Base-by-base conservation (phyloP, 176 grass and related monocot genomes). In the Juncus effusus region DNA sequence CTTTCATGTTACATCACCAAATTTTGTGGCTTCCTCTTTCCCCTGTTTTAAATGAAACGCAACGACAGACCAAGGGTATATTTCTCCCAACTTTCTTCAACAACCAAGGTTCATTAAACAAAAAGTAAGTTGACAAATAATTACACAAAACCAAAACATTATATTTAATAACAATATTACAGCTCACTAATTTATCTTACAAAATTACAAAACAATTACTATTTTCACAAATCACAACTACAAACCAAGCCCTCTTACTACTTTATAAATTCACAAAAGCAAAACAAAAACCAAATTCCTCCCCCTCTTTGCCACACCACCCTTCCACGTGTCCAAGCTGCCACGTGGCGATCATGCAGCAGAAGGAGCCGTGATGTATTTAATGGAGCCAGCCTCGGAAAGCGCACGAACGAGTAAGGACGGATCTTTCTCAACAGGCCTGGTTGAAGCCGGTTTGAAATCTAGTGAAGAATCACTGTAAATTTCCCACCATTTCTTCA, bases 401-500 rank as follows among this genome's bases (percentile, higher is more conserved):
- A 90, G 78, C 14, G 83, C 81, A 0, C 54, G 10, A 0, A 59
- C 78, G 54, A 81, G 80, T 9, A 86, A 58, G 4, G 84, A 81
- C 3, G 74, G 61, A 67, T 83, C 76, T 67, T 76, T 79, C 51
- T 79, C 58, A 57, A 51, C 59, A 40, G 7, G 60, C 44, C 62
- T 51, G 42, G 39, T 3, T 11, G 49, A 36, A 1, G 68, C 53
- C 65, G 40, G 69, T 41, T 85, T 96, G 84, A 82, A 96, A 76
- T 96, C 79, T 0, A 96, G 74, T 11, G 56, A 62, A 58, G 79
- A 70, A 60, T 90, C 91, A 65, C 80, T 51, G 81, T 96, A 96
- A 64, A 90, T 49, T 5, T 81, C 79, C 87, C 87, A 85, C 91
- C 91, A 96, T 72, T 81, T 90, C 51, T 80, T 76, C 5, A 91